phyloP scores from a whole-genome alignment of 192 early-diverging fungal genomes.

The Jimgerdemannia lactiflua region DNA sequence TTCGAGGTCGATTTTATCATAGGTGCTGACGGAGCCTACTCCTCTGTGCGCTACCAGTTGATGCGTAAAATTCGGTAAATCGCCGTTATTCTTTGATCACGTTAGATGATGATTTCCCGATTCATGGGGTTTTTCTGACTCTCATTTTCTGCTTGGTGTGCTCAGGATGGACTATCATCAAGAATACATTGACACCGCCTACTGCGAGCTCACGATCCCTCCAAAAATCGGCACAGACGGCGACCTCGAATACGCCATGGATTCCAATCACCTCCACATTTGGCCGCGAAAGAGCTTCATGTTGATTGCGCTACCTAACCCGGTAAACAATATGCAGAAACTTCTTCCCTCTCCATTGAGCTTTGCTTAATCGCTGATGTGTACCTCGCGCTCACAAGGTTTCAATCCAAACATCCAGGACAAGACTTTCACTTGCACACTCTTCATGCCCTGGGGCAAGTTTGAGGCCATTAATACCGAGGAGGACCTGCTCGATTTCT shows the following conservation, averaged over 20 bases:
- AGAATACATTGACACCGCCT: slow-evolving; percentile 87
- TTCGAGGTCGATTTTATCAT: slow-evolving; percentile 75
- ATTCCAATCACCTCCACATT: slow-evolving; percentile 92
- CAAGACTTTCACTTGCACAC: slow-evolving; percentile 92
- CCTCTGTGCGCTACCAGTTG: slow-evolving; percentile 72
- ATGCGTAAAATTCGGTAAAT: slow-evolving; percentile 71
- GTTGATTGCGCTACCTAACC: slow-evolving; percentile 97
- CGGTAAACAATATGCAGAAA: slow-evolving; percentile 40
- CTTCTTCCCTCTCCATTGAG: slow-evolving; percentile 8
- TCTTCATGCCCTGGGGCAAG: slow-evolving; percentile 91
- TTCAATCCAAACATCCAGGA: slow-evolving; percentile 45
- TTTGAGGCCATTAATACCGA: slow-evolving; percentile 71
- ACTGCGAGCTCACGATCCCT: slow-evolving; percentile 90
- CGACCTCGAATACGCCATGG: slow-evolving; percentile 71
- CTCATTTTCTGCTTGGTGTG: neutral
- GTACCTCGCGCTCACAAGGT: neutral
- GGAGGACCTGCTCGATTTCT: slow-evolving; percentile 65
- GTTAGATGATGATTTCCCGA: neutral
- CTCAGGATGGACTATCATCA: slow-evolving; percentile 79
- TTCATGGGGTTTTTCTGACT: too few species aligned
- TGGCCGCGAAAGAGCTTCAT: slow-evolving; percentile 97
- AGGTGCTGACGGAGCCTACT: slow-evolving; percentile 89
- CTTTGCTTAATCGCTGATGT: slow-evolving; percentile 3
- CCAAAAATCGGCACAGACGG: slow-evolving; percentile 54
- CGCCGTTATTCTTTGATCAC: slow-evolving; percentile 2